These are phyloP conservation scores for Solioccasus polychromus DNA, from an alignment of 768 basidiomycete species.

Conservation along the genomic window DNA sequence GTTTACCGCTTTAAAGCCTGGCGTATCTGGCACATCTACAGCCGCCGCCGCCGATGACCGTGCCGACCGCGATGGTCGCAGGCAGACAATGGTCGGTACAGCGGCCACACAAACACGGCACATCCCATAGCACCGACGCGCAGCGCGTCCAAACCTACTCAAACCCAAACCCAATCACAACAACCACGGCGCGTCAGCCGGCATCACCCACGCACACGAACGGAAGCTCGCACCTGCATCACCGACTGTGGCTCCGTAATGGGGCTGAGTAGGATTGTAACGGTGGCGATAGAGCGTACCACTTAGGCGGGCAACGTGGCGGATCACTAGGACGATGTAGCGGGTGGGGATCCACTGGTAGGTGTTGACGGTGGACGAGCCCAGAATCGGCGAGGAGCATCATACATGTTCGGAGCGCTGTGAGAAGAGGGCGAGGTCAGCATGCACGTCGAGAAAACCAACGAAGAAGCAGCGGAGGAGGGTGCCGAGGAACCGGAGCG, in stretches of 20 bases:
- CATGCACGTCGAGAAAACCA: neutral
- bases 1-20: too few species aligned
- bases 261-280: neutral
- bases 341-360: too few species aligned
- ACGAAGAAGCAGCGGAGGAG: conserved; percentile 15
- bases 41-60: too few species aligned
- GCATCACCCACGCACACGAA: too few species aligned
- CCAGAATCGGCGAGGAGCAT: neutral
- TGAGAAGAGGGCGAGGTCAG: conserved; percentile 1
- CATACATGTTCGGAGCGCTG: neutral
- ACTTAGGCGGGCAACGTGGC: conserved; percentile 10
- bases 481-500: conserved; percentile 7
- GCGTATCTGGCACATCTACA: too few species aligned
- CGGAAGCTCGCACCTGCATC: too few species aligned
- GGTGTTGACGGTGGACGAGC: neutral
- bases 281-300: neutral
- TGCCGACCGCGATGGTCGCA: neutral
- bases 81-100: neutral
- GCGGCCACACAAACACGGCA: too few species aligned
- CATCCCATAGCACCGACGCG: too few species aligned
- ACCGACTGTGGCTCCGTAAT: neutral
- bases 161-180: too few species aligned
- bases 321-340: neutral
- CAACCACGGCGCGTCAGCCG: too few species aligned
- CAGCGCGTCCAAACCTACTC: too few species aligned